Evolutionary conservation across 2,329 filamentous ascomycete species (phyloP).

Genomic region (Hypoxylon sp.): DNA sequence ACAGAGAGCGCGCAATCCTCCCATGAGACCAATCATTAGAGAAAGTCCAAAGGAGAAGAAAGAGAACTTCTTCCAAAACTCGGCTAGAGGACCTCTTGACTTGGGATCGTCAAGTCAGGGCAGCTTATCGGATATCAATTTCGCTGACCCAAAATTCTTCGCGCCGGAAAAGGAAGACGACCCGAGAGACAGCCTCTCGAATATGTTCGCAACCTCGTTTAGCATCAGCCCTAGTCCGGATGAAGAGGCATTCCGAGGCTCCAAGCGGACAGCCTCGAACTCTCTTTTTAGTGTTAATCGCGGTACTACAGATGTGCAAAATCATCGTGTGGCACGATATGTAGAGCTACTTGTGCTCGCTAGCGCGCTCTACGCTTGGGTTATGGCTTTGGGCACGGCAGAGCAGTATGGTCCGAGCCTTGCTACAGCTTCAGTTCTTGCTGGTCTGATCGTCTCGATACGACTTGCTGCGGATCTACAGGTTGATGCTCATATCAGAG

Average conservation of each 20-base stretch:
- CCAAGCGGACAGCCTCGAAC: constrained; percentile 10
- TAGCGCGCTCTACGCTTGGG: constrained; percentile 50
- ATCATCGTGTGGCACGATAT: constrained; percentile 45
- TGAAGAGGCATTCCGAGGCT: constrained; percentile 35
- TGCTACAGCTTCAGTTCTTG: constrained; percentile 50
- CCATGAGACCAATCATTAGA: constrained; percentile 67
- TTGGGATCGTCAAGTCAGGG: constrained; percentile 41
- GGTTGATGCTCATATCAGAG: constrained; percentile 48
- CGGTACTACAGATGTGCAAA: constrained; percentile 29
- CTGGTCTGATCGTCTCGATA: constrained; percentile 52
- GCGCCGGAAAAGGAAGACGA: constrained; percentile 53
- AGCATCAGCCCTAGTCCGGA: constrained; percentile 54
- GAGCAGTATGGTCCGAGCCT: constrained; percentile 51
- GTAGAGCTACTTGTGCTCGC: constrained; percentile 50
- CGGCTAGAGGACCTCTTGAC: constrained; percentile 45
- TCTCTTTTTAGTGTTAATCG: constrained; percentile 15
- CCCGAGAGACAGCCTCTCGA: constrained; percentile 53
- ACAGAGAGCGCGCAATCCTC: constrained; percentile 73
- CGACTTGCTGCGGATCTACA: constrained; percentile 53
- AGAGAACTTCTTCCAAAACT: constrained; percentile 65
- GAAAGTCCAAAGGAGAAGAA: constrained; percentile 62
- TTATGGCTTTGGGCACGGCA: constrained; percentile 47
- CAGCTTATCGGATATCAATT: constrained; percentile 42
- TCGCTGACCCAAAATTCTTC: constrained; percentile 52
- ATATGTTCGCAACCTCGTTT: constrained; percentile 54